These are phyloP conservation scores for Alternaria solani DNA, from an alignment of 2,329 filamentous ascomycete genomes.

Conservation along the genomic window DNA sequence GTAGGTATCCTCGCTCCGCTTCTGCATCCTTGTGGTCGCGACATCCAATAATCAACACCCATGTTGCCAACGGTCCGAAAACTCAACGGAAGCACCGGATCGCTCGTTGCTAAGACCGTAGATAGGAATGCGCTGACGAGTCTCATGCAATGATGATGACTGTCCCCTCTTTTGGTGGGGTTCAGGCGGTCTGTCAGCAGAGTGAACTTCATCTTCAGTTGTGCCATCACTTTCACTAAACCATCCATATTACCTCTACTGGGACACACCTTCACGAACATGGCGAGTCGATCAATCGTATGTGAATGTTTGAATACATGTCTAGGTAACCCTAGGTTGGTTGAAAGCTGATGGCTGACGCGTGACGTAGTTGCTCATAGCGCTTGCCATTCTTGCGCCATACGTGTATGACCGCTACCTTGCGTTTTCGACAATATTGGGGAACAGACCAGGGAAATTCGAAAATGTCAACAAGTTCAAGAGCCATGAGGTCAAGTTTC, in stretches of 20 bases:
- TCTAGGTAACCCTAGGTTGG: not conserved
- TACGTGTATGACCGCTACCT: conserved; percentile 41
- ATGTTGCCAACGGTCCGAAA: not conserved
- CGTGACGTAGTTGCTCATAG: conserved; percentile 17
- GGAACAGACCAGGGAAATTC: conserved; percentile 33
- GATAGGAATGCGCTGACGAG: not conserved
- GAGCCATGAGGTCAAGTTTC: conserved; percentile 44
- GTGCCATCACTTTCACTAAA: not conserved
- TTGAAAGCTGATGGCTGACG: not conserved
- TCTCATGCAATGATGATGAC: not conserved
- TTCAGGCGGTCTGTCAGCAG: not conserved
- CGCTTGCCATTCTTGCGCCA: conserved; percentile 27
- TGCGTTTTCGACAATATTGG: conserved; percentile 23
- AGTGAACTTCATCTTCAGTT: not conserved
- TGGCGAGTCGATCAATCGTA: conserved; percentile 11
- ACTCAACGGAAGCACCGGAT: not conserved
- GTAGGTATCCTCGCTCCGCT: not conserved
- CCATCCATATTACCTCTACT: not conserved
- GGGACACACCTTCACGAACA: not conserved
- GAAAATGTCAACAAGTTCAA: conserved; percentile 34
- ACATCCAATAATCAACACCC: not conserved
- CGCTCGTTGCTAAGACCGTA: not conserved
- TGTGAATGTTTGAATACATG: not conserved
- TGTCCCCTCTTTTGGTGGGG: conserved; percentile 3
- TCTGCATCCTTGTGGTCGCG: conserved; percentile 1